Conservation (phyloP, 371 early-diverging fungal species). For the Apophysomyces sp. region DNA sequence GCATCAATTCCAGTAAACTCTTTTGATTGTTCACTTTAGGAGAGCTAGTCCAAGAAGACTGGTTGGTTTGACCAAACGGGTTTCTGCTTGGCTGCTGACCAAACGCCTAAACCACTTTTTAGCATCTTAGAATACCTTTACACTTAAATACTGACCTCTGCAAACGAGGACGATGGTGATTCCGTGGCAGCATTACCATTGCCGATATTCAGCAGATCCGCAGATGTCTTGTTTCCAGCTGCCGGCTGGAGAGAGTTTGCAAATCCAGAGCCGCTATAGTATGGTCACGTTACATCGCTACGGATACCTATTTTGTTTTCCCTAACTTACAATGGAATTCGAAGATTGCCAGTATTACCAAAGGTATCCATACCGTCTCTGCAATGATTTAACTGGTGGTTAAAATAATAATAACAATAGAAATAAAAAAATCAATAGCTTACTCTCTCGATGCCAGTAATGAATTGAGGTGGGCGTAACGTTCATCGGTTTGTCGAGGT, state of each 20-base stretch:
- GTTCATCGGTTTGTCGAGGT: constrained; percentile 4
- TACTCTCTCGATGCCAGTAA: constrained; percentile 21
- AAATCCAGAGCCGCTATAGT: constrained; percentile 32
- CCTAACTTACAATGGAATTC: constrained; percentile 39
- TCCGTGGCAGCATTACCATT: background rate
- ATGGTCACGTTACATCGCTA: background rate
- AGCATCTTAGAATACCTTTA: background rate
- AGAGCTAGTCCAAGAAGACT: constrained; percentile 13
- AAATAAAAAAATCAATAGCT: background rate
- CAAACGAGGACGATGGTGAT: background rate
- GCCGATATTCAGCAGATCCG: constrained; percentile 2
- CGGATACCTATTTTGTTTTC: background rate
- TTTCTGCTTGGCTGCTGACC: constrained; percentile 34
- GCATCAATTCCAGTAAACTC: constrained; percentile 36
- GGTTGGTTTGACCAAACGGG: constrained; percentile 36
- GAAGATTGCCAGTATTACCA: constrained; percentile 53
- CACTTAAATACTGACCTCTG: background rate
- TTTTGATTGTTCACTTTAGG: constrained; percentile 14
- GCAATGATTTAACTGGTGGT: no score
- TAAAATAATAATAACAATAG: background rate
- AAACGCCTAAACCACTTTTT: constrained; percentile 15
- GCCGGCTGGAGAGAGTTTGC: constrained; percentile 25
- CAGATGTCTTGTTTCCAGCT: background rate
- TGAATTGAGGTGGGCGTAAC: constrained; percentile 20
- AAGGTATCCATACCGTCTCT: constrained; percentile 55